phyloP scores from a whole-genome alignment of 768 basidiomycete genomes.

The Lentinula detonsa region DNA sequence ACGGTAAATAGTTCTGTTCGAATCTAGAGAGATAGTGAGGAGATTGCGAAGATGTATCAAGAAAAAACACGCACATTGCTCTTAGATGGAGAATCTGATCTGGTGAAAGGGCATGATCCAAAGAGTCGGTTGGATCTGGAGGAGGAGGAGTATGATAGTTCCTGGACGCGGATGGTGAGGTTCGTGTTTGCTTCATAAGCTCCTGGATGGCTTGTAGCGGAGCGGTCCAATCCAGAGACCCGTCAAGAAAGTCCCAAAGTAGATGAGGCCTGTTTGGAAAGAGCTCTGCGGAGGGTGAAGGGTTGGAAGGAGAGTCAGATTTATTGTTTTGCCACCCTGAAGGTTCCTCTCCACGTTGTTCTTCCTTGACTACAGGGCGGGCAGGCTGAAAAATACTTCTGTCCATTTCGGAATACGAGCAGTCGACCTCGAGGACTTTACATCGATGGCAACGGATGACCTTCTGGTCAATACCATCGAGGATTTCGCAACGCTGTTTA shows the following conservation, averaged over 20 bases:
- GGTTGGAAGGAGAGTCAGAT: background rate
- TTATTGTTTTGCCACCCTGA: background rate
- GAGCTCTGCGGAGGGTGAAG: background rate
- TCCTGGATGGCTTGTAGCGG: slow-evolving; percentile 36
- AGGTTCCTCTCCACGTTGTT: background rate
- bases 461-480: slow-evolving; percentile 24
- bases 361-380: background rate
- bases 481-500: slow-evolving; percentile 39
- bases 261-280: slow-evolving; percentile 10
- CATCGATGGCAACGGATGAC: slow-evolving; percentile 34
- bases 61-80: slow-evolving; percentile 20
- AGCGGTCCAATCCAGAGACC: slow-evolving; percentile 28
- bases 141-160: slow-evolving; percentile 14
- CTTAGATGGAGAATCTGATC: slow-evolving; percentile 24
- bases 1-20: slow-evolving; percentile 32
- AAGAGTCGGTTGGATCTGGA: slow-evolving; percentile 15
- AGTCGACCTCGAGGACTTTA: slow-evolving; percentile 30
- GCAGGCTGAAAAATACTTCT: slow-evolving; percentile 2
- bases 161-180: background rate
- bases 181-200: slow-evolving; percentile 19
- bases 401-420: slow-evolving; percentile 30
- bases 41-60: background rate
- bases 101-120: slow-evolving; percentile 23
- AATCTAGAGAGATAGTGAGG: slow-evolving; percentile 20
- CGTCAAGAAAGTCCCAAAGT: slow-evolving; percentile 31